Percentiles rank a stretch among this genome's conserved stretches.
Evolutionary conservation across 495 filamentous ascomycete species (phyloP).

Genomic region (Hypoxylon trugodes): DNA sequence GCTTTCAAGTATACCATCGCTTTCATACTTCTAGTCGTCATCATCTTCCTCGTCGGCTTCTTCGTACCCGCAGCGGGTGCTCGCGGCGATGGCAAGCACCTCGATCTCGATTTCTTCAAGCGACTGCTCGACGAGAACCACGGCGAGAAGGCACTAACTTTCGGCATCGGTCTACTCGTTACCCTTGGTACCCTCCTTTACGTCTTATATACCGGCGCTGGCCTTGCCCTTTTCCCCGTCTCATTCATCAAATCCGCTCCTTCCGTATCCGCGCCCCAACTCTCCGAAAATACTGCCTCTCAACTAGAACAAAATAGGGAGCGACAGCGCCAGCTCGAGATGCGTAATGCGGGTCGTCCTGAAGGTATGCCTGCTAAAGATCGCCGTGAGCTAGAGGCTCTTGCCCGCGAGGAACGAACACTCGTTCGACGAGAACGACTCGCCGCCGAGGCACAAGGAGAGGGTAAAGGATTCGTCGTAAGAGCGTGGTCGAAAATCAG

Average conservation of each 20-base stretch:
- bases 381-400: constrained; percentile 83
- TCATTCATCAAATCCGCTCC: constrained; percentile 90
- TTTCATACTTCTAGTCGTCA: constrained; percentile 80
- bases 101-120: constrained; percentile 91
- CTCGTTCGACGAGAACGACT: constrained; percentile 88
- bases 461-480: constrained; percentile 73
- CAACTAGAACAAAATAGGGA: constrained; percentile 88
- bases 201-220: constrained; percentile 85
- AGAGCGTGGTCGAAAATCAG: constrained; percentile 78
- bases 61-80: constrained; percentile 81
- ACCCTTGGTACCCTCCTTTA: constrained; percentile 86
- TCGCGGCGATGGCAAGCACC: constrained; percentile 66
- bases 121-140: constrained; percentile 82
- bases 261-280: constrained; percentile 76
- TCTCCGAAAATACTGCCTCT: constrained; percentile 76
- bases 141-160: constrained; percentile 91
- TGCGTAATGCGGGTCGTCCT: constrained; percentile 78
- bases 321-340: constrained; percentile 88
- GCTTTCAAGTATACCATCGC: constrained; percentile 90
- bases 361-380: constrained; percentile 83
- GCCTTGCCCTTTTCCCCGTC: constrained; percentile 87
- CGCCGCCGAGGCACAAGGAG: constrained; percentile 79
- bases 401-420: constrained; percentile 89
- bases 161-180: constrained; percentile 84
- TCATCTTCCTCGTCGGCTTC: constrained; percentile 91